Base-by-base conservation (phyloP, 2,329 filamentous ascomycete genomes). In the Nemania diffusa region DNA sequence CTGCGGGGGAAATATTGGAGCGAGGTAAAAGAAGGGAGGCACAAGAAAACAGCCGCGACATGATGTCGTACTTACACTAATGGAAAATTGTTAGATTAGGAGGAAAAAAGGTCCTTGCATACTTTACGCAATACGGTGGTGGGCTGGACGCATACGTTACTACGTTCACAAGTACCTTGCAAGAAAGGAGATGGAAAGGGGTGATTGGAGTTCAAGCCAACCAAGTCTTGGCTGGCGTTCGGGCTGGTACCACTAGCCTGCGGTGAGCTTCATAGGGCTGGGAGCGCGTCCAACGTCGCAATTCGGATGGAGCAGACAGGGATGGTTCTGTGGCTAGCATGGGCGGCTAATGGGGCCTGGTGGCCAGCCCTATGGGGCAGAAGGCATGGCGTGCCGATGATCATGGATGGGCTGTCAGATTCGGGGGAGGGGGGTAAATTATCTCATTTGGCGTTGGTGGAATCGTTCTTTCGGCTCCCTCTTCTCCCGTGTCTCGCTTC, bases 281-380 rank as follows among this genome's bases (percentile, higher is more conserved):
- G 64, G 57, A 48, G 60, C n/a, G 29, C 62, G 40, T 64, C 53
- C 22, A 24, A 61, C 40, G 65, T 64, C 26, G 53, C 60, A 64
- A 40, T 52, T 46, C 22, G 48, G 24, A 60, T 48, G 62, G 42
- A 22, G 34, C 11, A 15, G 34, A 50, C 62, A 68, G 62, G 62
- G 61, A 44, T 56, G 17, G 11, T 55, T 27, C 20, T 51, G 27
- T 24, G 48, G 44, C 37, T 46, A 26, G 60, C 60, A 11, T 22
- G 42, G 57, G 53, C 52, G 44, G 61, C 61, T 67, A 67, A 60
- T 34, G 37, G 55, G 62, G 22, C 34, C 46, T 26, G 57, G 46
- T 48, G 64, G 67, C 65, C 67, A 69, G 67, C 67, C 67, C 67
- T 69, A 69, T 61, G 57, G 64, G 67, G 67, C 66, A 62, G 55